Evolutionary conservation across 768 basidiomycete genomes (phyloP), one percentile per base, ranked within the genome.

Genomic region (Hericium alpestre): DNA sequence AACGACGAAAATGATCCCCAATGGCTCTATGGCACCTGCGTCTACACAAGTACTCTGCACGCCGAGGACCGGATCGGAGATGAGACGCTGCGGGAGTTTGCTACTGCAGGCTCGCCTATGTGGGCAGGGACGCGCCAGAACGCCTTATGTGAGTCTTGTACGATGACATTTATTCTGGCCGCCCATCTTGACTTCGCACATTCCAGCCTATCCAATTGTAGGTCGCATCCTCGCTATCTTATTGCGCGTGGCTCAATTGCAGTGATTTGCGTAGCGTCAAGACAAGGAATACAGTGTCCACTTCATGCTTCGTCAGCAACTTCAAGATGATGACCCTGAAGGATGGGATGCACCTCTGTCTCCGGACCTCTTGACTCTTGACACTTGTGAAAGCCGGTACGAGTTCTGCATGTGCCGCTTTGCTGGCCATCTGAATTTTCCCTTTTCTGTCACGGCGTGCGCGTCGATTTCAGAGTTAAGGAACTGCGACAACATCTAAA

Each of bases 151-250:
- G 18, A 25, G 61, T 57, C 27, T 12, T 32, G 27, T 38, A 16
- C 11, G 6, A 9, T n/a, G 38, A 3, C 25, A 20, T 38, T 27
- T 5, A 15, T 13, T 39, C 12, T 52, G 13, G 13, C 12, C 23
- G 56, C 23, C 12, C 16, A 15, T 23, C 18, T 15, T 27, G 41
- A 39, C 12, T 59, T 38, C 18, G 43, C 5, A 20, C 32, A 37
- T 8, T n/a, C 11, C 20, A 61, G 61, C 41, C 23, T 57, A 61
- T 55, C 58, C 61, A 13, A 55, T 57, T 38, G 61, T 61, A 54
- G 38, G 61, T 60, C 6, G 12, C 37, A 37, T 18, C 25, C 32
- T 20, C 20, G 2, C 38, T 40, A 41, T 7, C 10, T 27, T 16
- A 11, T 25, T 8, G n/a, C 4, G 8, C 9, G 11, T 3, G 12